Conservation (phyloP, 2,329 filamentous ascomycete species). For the Penicillium capsulatum region DNA sequence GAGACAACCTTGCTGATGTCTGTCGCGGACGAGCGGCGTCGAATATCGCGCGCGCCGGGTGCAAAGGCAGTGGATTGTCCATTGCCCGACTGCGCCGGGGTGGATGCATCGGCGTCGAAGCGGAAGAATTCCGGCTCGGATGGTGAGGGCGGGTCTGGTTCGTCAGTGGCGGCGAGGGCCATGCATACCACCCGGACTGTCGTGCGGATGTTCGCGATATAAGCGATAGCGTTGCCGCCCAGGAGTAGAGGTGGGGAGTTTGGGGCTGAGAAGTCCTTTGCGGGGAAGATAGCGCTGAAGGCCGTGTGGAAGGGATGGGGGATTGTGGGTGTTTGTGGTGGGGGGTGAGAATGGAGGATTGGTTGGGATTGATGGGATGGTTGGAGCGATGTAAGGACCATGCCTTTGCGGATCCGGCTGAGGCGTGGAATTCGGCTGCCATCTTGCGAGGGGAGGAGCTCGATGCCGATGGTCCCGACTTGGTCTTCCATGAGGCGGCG, state of each 20-base stretch:
- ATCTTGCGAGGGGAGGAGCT: constrained; percentile 33
- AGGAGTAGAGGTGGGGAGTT: constrained; percentile 54
- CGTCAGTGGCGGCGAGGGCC: constrained; percentile 30
- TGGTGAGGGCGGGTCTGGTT: constrained; percentile 25
- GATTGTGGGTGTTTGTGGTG: constrained; percentile 19
- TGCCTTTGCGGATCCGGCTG: constrained; percentile 65
- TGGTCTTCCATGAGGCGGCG: constrained; percentile 71
- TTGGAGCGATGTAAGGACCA: constrained; percentile 68
- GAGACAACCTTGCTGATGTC: constrained; percentile 30
- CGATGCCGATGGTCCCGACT: constrained; percentile 81
- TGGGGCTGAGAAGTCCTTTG: constrained; percentile 48
- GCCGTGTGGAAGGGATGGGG: constrained; percentile 54
- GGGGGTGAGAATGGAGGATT: constrained; percentile 2
- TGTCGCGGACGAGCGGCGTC: constrained; percentile 11
- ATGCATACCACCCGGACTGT: constrained; percentile 68
- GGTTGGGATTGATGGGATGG: constrained; percentile 46
- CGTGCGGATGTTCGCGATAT: constrained; percentile 80
- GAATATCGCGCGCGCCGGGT: constrained; percentile 4
- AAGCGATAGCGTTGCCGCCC: constrained; percentile 62
- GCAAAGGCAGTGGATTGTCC: no score
- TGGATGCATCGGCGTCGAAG: constrained; percentile 38
- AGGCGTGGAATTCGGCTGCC: constrained; percentile 26
- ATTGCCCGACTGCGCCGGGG: no score
- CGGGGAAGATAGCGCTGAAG: constrained; percentile 66
- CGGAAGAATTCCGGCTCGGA: constrained; percentile 42